phyloP scores from a whole-genome alignment of 306 rosid species.

The Medicago lupulina region DNA sequence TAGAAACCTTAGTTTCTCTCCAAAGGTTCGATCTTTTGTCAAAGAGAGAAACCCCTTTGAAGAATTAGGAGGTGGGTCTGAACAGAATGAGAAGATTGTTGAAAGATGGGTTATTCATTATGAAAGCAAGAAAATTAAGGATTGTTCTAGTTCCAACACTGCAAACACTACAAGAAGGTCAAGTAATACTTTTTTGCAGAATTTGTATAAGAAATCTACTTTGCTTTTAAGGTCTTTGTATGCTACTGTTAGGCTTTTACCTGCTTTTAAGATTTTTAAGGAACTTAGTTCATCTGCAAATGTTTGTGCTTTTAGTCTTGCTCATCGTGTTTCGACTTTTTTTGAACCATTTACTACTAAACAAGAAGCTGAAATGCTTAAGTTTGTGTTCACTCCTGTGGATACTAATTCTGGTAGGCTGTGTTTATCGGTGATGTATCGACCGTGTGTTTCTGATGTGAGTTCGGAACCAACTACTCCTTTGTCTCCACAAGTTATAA shows the following conservation, averaged over 20 bases:
- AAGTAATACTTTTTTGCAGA: conserved; percentile 56
- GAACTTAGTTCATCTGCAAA: conserved; percentile 72
- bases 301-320: conserved; percentile 63
- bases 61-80: conserved; percentile 51
- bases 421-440: conserved; percentile 72
- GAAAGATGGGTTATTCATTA: conserved; percentile 90
- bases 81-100: conserved; percentile 66
- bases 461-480: conserved; percentile 80
- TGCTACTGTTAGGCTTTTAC: conserved; percentile 77
- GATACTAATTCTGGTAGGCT: conserved; percentile 80
- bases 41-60: conserved; percentile 64
- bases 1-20: conserved; percentile 54
- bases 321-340: conserved; percentile 74
- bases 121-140: conserved; percentile 67
- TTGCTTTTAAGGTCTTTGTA: conserved; percentile 87
- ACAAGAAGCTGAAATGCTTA: conserved; percentile 76
- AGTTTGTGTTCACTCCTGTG: conserved; percentile 81
- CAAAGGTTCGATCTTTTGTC: conserved; percentile 51
- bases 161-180: conserved; percentile 62
- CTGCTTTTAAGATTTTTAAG: conserved; percentile 74
- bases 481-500: conserved; percentile 79
- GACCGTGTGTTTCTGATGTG: conserved; percentile 60
- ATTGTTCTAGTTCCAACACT: conserved; percentile 49
- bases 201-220: conserved; percentile 72
- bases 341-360: conserved; percentile 70